Base-by-base conservation (phyloP, 495 filamentous ascomycete genomes). In the Penicillium cosmopolitanum region DNA sequence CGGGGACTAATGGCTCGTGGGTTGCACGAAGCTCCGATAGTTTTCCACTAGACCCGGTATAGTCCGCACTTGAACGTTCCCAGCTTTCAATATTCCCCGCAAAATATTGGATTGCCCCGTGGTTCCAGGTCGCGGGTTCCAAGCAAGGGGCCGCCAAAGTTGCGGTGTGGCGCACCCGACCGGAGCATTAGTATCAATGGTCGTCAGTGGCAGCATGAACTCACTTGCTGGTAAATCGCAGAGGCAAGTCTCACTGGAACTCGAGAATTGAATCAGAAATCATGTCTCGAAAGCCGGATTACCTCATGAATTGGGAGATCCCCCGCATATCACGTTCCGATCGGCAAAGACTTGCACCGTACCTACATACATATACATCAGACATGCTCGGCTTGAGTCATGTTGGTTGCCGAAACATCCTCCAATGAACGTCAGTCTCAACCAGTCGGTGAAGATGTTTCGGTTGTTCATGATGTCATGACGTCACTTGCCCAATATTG, bases 401-500 rank as follows among this genome's bases (percentile, higher is more conserved):
- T 31, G 28, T 31, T 6, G 28, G 8, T 9, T 31, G 1, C 1
- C 8, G 8, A 31, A 11, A n/a, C n/a, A n/a, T n/a, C n/a, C n/a
- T n/a, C 42, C 33, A 33, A 21, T n/a, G 50, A 35, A 53, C n/a
- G 50, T 53, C 18, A 59, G 50, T 59, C 31, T 50, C 50, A 42
- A 40, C 57, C 57, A 59, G 40, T 59, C 57, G 51, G 57, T 53
- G 57, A 59, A 42, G 31, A 42, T 40, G 35, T 11, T 23, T 31
- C 16, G 36, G 5, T 34, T 18, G 15, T 7, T 34, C 48, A 18
- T 44, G 38, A 44, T 53, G 12, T 23, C n/a, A 53, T 59, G 57
- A 59, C 53, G 50, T 53, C 50, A 59, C 42, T 13, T 7, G 25
- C 50, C 15, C 11, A 40, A 16, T 19, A n/a, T 16, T 12, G 42